These are phyloP conservation scores for Boletus sensibilis DNA, from an alignment of 768 basidiomycete genomes.

Conservation along the genomic window DNA sequence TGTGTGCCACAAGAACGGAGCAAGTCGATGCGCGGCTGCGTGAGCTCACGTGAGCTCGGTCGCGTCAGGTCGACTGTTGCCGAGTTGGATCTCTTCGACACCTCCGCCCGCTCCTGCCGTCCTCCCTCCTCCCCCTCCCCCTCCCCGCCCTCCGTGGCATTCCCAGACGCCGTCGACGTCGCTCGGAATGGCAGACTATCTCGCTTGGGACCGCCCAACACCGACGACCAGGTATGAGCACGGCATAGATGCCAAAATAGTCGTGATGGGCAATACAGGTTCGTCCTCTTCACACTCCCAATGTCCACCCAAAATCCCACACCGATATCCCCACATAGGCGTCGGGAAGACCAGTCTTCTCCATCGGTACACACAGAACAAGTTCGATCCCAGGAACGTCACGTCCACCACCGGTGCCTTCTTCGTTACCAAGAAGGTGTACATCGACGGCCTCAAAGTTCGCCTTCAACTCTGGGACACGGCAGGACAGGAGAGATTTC, in stretches of 20 bases:
- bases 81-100: slow-evolving; percentile 29
- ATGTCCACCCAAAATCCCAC: slow-evolving; percentile 17
- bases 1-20: slow-evolving; percentile 26
- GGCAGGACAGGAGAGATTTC: slow-evolving; percentile 90
- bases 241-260: slow-evolving; percentile 92
- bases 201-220: slow-evolving; percentile 59
- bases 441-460: slow-evolving; percentile 81
- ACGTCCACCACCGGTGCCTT: slow-evolving; percentile 91
- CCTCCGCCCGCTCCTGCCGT: slow-evolving; percentile 21
- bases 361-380: slow-evolving; percentile 87
- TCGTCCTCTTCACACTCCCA: slow-evolving; percentile 22
- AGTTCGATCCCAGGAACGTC: slow-evolving; percentile 84
- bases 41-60: slow-evolving; percentile 33
- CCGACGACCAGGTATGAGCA: slow-evolving; percentile 70
- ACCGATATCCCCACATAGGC: slow-evolving; percentile 42
- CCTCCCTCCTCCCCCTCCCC: slow-evolving; percentile 38
- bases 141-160: slow-evolving; percentile 50
- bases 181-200: slow-evolving; percentile 54
- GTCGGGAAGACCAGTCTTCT: slow-evolving; percentile 93
- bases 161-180: slow-evolving; percentile 21
- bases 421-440: slow-evolving; percentile 91
- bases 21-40: neutral
- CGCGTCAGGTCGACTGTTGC: slow-evolving; percentile 31
- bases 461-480: slow-evolving; percentile 91
- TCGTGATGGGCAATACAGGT: slow-evolving; percentile 87